These are phyloP conservation scores for Hymenoscyphus occultus DNA, from an alignment of 2,329 filamentous ascomycete genomes.

Conservation along the genomic window DNA sequence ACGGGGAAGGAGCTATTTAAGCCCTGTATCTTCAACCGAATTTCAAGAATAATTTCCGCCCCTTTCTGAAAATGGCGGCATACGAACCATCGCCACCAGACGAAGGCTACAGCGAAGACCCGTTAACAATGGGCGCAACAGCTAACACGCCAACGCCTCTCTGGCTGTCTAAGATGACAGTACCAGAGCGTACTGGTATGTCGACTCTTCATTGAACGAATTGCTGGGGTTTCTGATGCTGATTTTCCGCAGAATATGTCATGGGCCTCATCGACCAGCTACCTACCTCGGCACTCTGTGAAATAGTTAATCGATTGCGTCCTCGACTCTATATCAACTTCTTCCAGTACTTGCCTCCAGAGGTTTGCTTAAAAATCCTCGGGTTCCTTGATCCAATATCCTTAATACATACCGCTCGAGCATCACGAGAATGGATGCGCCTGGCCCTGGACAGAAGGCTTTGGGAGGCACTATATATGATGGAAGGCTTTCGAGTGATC, in stretches of 20 bases:
- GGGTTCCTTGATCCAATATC: slow-evolving; percentile 80
- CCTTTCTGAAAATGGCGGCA: slow-evolving; percentile 10
- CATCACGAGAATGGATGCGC: slow-evolving; percentile 77
- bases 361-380: slow-evolving; percentile 87
- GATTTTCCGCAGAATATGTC: slow-evolving; percentile 62
- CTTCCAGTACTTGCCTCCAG: slow-evolving; percentile 76
- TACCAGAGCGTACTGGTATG: slow-evolving; percentile 32
- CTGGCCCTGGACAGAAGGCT: slow-evolving; percentile 79
- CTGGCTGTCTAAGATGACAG: slow-evolving; percentile 29
- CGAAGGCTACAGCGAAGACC: slow-evolving; percentile 38
- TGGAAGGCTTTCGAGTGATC: slow-evolving; percentile 83
- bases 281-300: slow-evolving; percentile 74
- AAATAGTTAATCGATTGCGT: slow-evolving; percentile 76
- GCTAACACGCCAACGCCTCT: slow-evolving; percentile 21
- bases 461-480: slow-evolving; percentile 79
- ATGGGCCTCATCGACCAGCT: slow-evolving; percentile 75
- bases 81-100: slow-evolving; percentile 33
- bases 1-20: not conserved
- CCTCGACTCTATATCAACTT: slow-evolving; percentile 93
- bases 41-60: not conserved
- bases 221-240: slow-evolving; percentile 13
- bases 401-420: slow-evolving; percentile 72
- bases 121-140: slow-evolving; percentile 27
- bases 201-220: not conserved
- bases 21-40: not conserved